Evolutionary conservation across 495 filamentous ascomycete genomes (phyloP).

Genomic region (Sphaerosporella brunnea): DNA sequence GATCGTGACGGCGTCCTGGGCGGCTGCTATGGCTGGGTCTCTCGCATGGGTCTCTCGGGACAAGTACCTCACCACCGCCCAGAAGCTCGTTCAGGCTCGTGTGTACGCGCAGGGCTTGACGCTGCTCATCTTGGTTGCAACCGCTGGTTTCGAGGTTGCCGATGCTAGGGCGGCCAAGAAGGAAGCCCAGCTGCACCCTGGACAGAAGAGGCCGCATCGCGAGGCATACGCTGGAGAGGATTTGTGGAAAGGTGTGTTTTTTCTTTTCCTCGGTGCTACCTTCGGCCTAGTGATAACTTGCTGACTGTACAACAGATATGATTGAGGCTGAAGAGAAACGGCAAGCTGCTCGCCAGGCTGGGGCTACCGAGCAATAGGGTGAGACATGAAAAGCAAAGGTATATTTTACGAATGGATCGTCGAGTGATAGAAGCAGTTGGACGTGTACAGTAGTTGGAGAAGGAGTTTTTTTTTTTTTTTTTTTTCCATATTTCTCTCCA

Average conservation of each 20-base stretch:
- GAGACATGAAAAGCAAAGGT: too few species aligned
- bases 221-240: slow-evolving; percentile 64
- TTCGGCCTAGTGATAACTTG: not conserved
- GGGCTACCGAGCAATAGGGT: slow-evolving; percentile 21
- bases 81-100: slow-evolving; percentile 95
- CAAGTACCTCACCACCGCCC: slow-evolving; percentile 50
- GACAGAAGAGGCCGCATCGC: slow-evolving; percentile 52
- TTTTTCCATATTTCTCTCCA: too few species aligned
- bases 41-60: slow-evolving; percentile 63
- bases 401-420: too few species aligned
- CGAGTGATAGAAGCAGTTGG: too few species aligned
- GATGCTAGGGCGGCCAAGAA: slow-evolving; percentile 63
- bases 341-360: slow-evolving; percentile 39
- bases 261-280: not conserved
- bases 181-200: slow-evolving; percentile 56
- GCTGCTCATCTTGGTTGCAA: slow-evolving; percentile 69
- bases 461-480: too few species aligned
- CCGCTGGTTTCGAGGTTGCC: slow-evolving; percentile 72
- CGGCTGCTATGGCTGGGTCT: slow-evolving; percentile 60
- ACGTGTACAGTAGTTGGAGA: too few species aligned
- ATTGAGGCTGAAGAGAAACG: slow-evolving; percentile 59
- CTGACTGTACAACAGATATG: slow-evolving; percentile 37
- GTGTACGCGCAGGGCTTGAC: slow-evolving; percentile 96
- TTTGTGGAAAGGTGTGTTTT: slow-evolving; percentile 58
- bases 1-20: slow-evolving; percentile 73